phyloP scores from a whole-genome alignment of 2,329 filamentous ascomycete genomes.

The Fusarium sp. region DNA sequence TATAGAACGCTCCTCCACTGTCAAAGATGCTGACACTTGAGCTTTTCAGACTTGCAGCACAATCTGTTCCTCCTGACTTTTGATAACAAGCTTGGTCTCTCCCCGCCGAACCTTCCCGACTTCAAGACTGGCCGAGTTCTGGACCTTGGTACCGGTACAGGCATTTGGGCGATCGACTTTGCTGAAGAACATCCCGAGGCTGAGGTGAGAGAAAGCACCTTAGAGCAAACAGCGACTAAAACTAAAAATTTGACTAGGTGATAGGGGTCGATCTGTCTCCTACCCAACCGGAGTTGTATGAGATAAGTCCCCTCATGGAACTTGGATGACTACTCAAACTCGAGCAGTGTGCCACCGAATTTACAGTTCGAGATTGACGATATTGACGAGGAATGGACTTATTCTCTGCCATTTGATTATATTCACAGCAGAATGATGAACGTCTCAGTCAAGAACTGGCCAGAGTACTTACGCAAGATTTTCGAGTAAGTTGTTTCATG shows the following conservation, averaged over 20 bases:
- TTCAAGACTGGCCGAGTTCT: background rate
- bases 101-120: background rate
- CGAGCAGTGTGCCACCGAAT: background rate
- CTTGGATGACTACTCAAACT: background rate
- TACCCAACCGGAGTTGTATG: background rate
- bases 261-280: background rate
- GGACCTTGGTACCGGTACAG: constrained; percentile 2
- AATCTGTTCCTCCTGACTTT: constrained; percentile 7
- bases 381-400: background rate
- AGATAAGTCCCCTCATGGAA: background rate
- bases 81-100: constrained; percentile 7
- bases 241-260: background rate
- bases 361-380: constrained; percentile 3
- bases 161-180: background rate
- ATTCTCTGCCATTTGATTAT: background rate
- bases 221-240: background rate
- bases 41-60: constrained; percentile 9
- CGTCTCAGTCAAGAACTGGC: background rate
- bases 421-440: constrained; percentile 1
- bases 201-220: background rate
- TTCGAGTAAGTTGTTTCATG: background rate
- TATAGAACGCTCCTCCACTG: background rate
- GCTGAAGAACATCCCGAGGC: background rate
- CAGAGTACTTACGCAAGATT: background rate
- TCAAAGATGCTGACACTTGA: background rate